Evolutionary conservation across 768 basidiomycete species (phyloP).

Genomic region (Ramaria sp.): DNA sequence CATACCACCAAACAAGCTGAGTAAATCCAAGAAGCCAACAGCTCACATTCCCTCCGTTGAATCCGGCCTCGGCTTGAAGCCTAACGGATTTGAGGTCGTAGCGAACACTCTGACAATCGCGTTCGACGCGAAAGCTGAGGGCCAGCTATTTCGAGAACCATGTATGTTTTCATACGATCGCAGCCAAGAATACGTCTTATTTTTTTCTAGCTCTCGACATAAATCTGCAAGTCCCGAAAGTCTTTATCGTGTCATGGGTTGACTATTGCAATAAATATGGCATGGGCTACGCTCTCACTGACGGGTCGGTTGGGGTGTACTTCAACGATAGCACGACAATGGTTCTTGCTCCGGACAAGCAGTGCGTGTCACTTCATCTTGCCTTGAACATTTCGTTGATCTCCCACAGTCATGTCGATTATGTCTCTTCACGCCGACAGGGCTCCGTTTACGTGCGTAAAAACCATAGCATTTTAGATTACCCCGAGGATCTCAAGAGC

Average conservation of each 20-base stretch:
- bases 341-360: conserved; percentile 76
- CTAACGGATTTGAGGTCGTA: conserved; percentile 60
- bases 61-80: conserved; percentile 18
- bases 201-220: conserved; percentile 25
- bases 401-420: conserved; percentile 71
- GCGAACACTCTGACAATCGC: conserved; percentile 42
- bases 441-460: conserved; percentile 64
- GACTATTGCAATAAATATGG: conserved; percentile 99
- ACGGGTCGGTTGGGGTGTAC: conserved; percentile 89
- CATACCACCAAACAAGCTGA: conserved; percentile 21
- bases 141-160: conserved; percentile 59
- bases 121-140: conserved; percentile 55
- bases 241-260: conserved; percentile 98
- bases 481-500: conserved; percentile 75
- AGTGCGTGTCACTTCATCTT: conserved; percentile 40
- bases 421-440: conserved; percentile 57
- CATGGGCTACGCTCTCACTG: conserved; percentile 97
- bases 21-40: conserved; percentile 20
- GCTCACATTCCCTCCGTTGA: conserved; percentile 18
- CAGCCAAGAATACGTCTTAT: background rate
- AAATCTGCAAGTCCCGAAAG: conserved; percentile 49
- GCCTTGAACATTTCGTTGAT: conserved; percentile 3
- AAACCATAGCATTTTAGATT: conserved; percentile 54
- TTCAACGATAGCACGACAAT: conserved; percentile 93
- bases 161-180: conserved; percentile 21